Conservation (phyloP, 257 asterid species). For the Anisodus acutangulus region DNA sequence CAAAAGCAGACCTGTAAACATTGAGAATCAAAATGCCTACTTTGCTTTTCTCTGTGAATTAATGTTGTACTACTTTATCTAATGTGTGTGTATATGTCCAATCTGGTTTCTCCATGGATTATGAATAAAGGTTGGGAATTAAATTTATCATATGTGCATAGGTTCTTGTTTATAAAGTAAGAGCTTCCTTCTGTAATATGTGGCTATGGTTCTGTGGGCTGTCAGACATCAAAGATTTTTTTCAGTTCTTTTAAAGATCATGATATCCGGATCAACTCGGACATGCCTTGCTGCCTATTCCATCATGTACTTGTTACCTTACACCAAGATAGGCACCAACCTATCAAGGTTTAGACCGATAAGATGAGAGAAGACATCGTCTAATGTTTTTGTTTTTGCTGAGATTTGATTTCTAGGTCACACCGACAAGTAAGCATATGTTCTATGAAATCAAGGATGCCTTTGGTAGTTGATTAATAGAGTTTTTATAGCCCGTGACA, state of each 20-base stretch:
- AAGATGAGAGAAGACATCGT: background rate
- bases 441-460: no score
- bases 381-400: background rate
- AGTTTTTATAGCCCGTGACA: no score
- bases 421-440: no score
- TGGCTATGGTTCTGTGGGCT: background rate
- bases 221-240: background rate
- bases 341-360: background rate
- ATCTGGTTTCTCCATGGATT: background rate
- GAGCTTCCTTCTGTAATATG: background rate
- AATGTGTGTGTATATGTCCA: background rate
- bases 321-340: no score
- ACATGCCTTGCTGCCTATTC: no score
- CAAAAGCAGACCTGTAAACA: background rate
- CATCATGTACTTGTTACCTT: background rate
- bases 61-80: background rate
- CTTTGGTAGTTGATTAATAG: no score
- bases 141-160: background rate
- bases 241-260: no score
- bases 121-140: background rate
- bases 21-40: background rate
- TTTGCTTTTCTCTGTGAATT: background rate
- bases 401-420: background rate
- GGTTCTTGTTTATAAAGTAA: background rate
- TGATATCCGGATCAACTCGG: background rate